Evolutionary conservation across 768 basidiomycete genomes (phyloP).

Genomic region (Candolleomyces eurysporus): DNA sequence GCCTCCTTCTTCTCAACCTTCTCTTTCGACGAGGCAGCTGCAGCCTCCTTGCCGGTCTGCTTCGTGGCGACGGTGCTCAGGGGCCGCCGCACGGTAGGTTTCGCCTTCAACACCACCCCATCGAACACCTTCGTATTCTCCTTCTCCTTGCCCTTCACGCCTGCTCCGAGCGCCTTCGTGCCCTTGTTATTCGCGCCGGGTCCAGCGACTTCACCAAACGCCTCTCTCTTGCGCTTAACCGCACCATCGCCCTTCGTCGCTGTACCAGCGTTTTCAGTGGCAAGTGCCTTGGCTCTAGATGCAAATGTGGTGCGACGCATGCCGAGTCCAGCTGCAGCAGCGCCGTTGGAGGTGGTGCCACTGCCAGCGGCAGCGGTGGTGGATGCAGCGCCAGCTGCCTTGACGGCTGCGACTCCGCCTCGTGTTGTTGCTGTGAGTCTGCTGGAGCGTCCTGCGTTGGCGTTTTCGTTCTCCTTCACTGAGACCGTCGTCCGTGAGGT

Average conservation of each 20-base stretch:
- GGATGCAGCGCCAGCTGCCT: slow-evolving; percentile 1
- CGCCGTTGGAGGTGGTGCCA: slow-evolving; percentile 1
- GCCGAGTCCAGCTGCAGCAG: neutral
- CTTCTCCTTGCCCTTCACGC: slow-evolving; percentile 68
- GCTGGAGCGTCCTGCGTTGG: slow-evolving; percentile 56
- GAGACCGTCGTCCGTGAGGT: slow-evolving; percentile 39
- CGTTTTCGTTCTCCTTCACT: slow-evolving; percentile 73
- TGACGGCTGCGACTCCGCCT: slow-evolving; percentile 2
- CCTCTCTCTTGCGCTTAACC: slow-evolving; percentile 79
- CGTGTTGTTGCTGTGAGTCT: slow-evolving; percentile 41
- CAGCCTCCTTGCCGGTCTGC: slow-evolving; percentile 29
- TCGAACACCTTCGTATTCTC: slow-evolving; percentile 49
- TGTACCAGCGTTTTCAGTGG: slow-evolving; percentile 31
- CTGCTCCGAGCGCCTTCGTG: slow-evolving; percentile 27
- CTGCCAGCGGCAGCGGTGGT: neutral
- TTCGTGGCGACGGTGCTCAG: slow-evolving; percentile 52
- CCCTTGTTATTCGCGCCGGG: slow-evolving; percentile 21
- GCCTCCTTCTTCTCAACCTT: slow-evolving; percentile 29
- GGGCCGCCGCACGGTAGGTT: slow-evolving; percentile 48
- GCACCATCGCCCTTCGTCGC: slow-evolving; percentile 41
- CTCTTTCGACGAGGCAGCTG: slow-evolving; percentile 14
- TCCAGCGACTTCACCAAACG: slow-evolving; percentile 69
- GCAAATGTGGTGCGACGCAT: slow-evolving; percentile 22
- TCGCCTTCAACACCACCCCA: slow-evolving; percentile 60
- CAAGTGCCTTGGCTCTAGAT: slow-evolving; percentile 49